phyloP scores from a whole-genome alignment of 371 early-diverging fungal species.

The Chytridiales sp. region DNA sequence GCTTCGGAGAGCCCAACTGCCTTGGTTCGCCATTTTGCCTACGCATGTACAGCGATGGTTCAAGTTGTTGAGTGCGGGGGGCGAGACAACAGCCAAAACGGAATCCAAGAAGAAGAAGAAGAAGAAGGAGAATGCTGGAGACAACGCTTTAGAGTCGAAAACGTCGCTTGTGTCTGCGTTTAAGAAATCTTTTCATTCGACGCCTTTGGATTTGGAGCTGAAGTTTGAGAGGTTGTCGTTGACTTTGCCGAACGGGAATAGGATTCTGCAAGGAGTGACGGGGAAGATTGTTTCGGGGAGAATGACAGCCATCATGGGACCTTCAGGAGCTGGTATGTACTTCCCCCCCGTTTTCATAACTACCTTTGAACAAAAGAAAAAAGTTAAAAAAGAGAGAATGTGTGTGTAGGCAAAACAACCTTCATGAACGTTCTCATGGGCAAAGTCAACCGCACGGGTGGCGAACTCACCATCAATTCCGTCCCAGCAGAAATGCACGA shows the following conservation, averaged over 20 bases:
- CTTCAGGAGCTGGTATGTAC: conserved; percentile 72
- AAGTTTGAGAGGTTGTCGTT: conserved; percentile 58
- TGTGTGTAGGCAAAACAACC: conserved; percentile 20
- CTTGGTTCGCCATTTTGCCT: not conserved
- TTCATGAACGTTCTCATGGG: conserved; percentile 39
- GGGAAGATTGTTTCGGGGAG: conserved; percentile 50
- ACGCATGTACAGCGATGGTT: not conserved
- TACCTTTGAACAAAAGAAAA: no score
- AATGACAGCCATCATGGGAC: conserved; percentile 77
- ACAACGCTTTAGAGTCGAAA: no score
- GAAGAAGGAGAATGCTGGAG: no score
- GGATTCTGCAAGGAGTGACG: conserved; percentile 52
- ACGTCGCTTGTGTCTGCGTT: no score
- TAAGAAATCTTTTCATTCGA: conserved; percentile 5
- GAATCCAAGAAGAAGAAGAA: no score
- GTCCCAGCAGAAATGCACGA: conserved; percentile 53
- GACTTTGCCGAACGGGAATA: conserved; percentile 51
- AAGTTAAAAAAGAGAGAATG: no score
- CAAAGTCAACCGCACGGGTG: conserved; percentile 56
- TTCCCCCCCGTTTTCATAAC: no score
- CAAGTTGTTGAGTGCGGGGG: no score
- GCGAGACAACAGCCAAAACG: no score
- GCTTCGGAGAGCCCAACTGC: no score
- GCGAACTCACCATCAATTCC: conserved; percentile 61
- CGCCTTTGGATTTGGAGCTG: conserved; percentile 12